Base-by-base conservation (phyloP, 371 early-diverging fungal species). In the Lichtheimia hyalospora region DNA sequence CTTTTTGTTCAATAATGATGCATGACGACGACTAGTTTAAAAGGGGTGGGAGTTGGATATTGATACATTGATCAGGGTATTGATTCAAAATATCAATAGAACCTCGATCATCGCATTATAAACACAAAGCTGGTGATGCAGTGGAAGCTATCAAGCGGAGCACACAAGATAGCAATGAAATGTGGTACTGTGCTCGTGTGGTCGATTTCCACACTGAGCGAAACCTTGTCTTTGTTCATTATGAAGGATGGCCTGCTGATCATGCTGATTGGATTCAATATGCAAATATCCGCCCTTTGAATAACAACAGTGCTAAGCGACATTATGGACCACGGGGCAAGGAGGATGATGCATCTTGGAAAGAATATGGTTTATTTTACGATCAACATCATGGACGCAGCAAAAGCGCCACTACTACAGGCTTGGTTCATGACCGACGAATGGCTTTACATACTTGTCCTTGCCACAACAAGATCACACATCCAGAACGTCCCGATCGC, bases 401-500 rank as follows among this genome's bases (percentile, higher is more conserved):
- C 81, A 10, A 61, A 67, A 28, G 16, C 57, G 15, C 62, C 60
- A 25, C 73, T 80, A 44, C 73, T 75, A 34, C 34, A 8, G 34
- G 34, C 34, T 34, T 84, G 6, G 83, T 80, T 0, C 81, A 81
- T 40, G 85, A 84, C 49, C 74, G 79, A 52, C 68, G 82, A 7
- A 84, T 83, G 83, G 67, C 71, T 16, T 59, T 83, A 23, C 85
- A 84, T 53, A 73, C 73, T 25, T 84, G 85, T 46, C 83, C 82
- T 49, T 84, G 85, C 79, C 34, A 34, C 34, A 79, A 39, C 71
- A 78, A 40, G 74, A 83, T 73, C 8, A 76, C 74, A 27, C 87
- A 87, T 53, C 87, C 87, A 18, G 87, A 87, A 58, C 71, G 81
- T 43, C 87, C 87, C 8, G 85, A 83, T 58, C 68, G 87, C 28